These are phyloP conservation scores for Pythium phragmitis DNA, from an alignment of 352 stramenopile genomes.

Conservation along the genomic window DNA sequence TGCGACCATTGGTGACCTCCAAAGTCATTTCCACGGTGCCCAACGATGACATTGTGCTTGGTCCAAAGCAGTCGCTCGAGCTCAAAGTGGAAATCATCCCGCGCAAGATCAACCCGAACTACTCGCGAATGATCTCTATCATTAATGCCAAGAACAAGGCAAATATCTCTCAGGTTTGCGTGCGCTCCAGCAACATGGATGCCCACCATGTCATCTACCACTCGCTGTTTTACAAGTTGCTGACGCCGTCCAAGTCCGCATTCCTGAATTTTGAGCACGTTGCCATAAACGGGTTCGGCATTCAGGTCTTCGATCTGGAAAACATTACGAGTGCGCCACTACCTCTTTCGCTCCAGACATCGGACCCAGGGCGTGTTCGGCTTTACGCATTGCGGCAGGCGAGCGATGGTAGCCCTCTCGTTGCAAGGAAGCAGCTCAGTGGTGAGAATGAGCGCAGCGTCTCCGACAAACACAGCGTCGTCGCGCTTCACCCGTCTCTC, in stretches of 20 bases:
- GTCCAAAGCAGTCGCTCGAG: constrained; percentile 85
- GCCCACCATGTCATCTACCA: constrained; percentile 91
- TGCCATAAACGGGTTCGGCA: constrained; percentile 77
- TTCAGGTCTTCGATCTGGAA: constrained; percentile 88
- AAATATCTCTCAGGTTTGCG: constrained; percentile 84
- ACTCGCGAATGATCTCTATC: constrained; percentile 83
- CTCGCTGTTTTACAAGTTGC: constrained; percentile 88
- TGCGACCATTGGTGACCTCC: constrained; percentile 85
- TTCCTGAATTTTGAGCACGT: constrained; percentile 90
- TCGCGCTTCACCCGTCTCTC: constrained; percentile 15
- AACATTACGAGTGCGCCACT: constrained; percentile 86
- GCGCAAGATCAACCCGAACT: constrained; percentile 88
- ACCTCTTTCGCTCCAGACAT: constrained; percentile 77
- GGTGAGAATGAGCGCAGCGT: neutral
- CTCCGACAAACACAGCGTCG: constrained; percentile 4
- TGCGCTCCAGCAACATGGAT: constrained; percentile 91
- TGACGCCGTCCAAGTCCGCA: constrained; percentile 80
- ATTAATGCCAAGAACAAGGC: constrained; percentile 88
- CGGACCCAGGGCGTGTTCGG: constrained; percentile 63
- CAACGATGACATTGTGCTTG: constrained; percentile 86
- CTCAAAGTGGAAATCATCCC: constrained; percentile 90
- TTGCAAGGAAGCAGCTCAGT: constrained; percentile 10
- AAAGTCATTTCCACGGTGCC: constrained; percentile 89
- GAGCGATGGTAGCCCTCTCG: constrained; percentile 12
- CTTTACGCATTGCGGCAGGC: constrained; percentile 63